Base-by-base conservation (phyloP, 495 filamentous ascomycete genomes). In the Aspergillus wentii region DNA sequence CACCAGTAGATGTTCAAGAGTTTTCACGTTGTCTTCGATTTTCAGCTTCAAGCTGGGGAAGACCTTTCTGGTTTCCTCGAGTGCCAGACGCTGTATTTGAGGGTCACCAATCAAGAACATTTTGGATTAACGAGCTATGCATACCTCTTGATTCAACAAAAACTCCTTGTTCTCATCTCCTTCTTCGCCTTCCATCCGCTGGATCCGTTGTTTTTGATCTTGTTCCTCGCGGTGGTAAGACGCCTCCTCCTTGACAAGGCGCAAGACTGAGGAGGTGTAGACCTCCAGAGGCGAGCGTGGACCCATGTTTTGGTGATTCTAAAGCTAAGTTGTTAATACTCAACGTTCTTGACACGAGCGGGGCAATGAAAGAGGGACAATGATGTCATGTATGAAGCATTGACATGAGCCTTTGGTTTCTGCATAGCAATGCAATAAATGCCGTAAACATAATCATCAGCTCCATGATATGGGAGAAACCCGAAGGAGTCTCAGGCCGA, bases 201-300 rank as follows among this genome's bases (percentile, higher is more conserved):
- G 61, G 26, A 96, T 73, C 28, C 83, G 80, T 41, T 70, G 69
- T 38, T 83, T 73, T 50, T 96, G 88, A 40, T 78, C 62, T 41
- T 72, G 64, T 15, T 86, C 72, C 54, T 98, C 92, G 48, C 82
- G 80, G 62, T 88, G 85, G 67, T 98, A 96, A 57, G 79, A 88
- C 22, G 72, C 69, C 54, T 95, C 88, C 59, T 98, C 92, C 59
- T 95, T 95, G 38, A 95, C 77, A 33, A 96, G 73, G 36, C 91
- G 87, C 48, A 76, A 66, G 49, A 96, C 72, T 15, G 82, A 75
- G 31, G 78, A 77, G 13, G 84, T 89, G 33, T 76, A 72, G 47
- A 92, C 87, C 31, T 76, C 66, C 41, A 95, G 72, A 47, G 75
- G 74, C 8, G 83, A 80, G 21, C 85, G 85, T 8, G 85, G 74